Conservation (phyloP, 345 rosid genomes). For the Eucalyptus victrix region DNA sequence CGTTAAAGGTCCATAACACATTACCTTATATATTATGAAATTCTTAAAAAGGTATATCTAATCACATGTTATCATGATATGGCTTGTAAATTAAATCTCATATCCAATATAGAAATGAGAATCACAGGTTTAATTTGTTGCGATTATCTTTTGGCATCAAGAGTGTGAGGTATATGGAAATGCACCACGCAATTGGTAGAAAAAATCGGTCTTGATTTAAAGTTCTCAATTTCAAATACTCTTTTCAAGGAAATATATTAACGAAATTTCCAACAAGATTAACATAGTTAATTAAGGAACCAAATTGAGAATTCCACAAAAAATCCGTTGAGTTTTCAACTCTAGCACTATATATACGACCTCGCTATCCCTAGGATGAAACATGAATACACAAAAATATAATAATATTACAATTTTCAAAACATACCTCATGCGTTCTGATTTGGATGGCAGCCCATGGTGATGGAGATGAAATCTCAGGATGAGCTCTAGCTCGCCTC, state of each 20-base stretch:
- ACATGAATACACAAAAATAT: not conserved
- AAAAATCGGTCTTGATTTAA: not conserved
- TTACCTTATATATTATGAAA: not conserved
- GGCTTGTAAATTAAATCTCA: not conserved
- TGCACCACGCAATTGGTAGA: not conserved
- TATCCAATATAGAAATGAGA: not conserved
- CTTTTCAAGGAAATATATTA: not conserved
- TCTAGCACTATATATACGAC: not conserved
- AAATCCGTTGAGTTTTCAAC: not conserved
- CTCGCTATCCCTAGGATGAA: accelerated
- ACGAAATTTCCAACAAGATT: accelerated
- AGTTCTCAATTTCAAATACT: not conserved
- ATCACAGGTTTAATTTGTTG: accelerated
- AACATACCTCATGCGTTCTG: not conserved
- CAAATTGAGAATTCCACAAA: too few species aligned
- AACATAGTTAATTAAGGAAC: too few species aligned
- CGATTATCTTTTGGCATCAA: not conserved
- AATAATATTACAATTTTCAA: not conserved
- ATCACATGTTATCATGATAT: accelerated
- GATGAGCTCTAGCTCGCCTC: too few species aligned
- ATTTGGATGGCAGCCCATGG: accelerated
- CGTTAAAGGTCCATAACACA: not conserved
- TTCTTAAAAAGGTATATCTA: accelerated
- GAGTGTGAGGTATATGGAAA: not conserved
- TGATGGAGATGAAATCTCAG: too few species aligned